phyloP scores from a whole-genome alignment of 2,329 filamentous ascomycete genomes.

The Alternaria metachromatica region DNA sequence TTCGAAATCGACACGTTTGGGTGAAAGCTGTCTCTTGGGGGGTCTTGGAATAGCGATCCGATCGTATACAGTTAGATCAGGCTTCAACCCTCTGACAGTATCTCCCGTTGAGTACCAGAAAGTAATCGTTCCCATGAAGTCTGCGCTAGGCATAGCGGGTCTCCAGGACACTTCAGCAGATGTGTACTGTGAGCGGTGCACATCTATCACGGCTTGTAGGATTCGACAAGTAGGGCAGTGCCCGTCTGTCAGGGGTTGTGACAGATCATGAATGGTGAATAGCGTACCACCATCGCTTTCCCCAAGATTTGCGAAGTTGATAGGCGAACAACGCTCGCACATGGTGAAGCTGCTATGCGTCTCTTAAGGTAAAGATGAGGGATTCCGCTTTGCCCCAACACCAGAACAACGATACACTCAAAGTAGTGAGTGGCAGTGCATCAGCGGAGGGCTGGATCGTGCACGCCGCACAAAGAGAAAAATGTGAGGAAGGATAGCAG shows the following conservation, averaged over 20 bases:
- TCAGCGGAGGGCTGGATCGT: not conserved
- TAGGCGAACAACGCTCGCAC: not conserved
- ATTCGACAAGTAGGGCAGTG: not conserved
- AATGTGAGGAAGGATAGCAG: not conserved
- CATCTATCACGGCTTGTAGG: fast-evolving
- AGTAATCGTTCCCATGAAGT: too few species aligned
- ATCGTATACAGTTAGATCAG: not conserved
- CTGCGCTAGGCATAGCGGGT: too few species aligned
- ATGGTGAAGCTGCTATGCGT: too few species aligned
- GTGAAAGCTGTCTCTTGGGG: not conserved
- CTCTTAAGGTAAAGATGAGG: too few species aligned
- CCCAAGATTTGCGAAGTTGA: not conserved
- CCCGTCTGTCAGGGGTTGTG: not conserved
- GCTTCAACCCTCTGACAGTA: not conserved
- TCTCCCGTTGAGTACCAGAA: too few species aligned
- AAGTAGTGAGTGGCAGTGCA: too few species aligned
- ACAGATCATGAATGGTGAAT: not conserved
- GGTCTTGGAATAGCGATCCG: fast-evolving
- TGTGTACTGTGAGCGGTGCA: not conserved
- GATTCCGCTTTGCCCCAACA: too few species aligned
- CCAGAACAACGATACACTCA: too few species aligned
- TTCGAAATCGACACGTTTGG: not conserved
- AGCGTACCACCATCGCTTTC: too few species aligned
- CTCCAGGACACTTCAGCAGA: not conserved
- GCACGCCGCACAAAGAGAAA: too few species aligned